Evolutionary conservation across 306 rosid genomes (phyloP).

Genomic region (Quercus berberidifolia): DNA sequence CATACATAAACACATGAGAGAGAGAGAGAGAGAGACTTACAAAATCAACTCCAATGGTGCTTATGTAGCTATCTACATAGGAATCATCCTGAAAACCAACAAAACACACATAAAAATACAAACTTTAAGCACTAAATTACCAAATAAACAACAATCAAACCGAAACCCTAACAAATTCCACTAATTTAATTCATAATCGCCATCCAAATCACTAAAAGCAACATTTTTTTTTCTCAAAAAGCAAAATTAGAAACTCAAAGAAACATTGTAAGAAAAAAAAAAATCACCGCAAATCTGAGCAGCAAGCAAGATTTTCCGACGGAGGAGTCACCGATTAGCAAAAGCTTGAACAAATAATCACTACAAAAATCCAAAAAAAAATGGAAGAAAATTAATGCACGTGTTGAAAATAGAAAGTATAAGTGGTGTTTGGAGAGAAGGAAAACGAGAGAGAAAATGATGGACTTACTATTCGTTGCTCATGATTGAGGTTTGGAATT

Average conservation of each 20-base stretch:
- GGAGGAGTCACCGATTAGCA: conserved; percentile 92
- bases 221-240: no score
- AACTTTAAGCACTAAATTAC: not conserved
- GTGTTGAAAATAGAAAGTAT: not conserved
- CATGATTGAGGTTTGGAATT: conserved; percentile 33
- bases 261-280: not conserved
- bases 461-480: conserved; percentile 79
- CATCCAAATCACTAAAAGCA: not conserved
- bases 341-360: conserved; percentile 91
- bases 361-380: conserved; percentile 25
- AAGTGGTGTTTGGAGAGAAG: not conserved
- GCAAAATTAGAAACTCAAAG: not conserved
- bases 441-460: not conserved
- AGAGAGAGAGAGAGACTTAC: conserved; percentile 30
- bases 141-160: not conserved
- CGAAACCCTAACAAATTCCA: conserved; percentile 13
- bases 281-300: conserved; percentile 80
- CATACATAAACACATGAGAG: not conserved
- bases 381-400: not conserved
- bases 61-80: conserved; percentile 88
- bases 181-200: not conserved
- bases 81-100: conserved; percentile 68
- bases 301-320: conserved; percentile 95
- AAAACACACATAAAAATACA: not conserved
- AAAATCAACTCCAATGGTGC: conserved; percentile 97